Evolutionary conservation across 2,329 filamentous ascomycete species (phyloP).

Genomic region (Fusarium haematococcum): DNA sequence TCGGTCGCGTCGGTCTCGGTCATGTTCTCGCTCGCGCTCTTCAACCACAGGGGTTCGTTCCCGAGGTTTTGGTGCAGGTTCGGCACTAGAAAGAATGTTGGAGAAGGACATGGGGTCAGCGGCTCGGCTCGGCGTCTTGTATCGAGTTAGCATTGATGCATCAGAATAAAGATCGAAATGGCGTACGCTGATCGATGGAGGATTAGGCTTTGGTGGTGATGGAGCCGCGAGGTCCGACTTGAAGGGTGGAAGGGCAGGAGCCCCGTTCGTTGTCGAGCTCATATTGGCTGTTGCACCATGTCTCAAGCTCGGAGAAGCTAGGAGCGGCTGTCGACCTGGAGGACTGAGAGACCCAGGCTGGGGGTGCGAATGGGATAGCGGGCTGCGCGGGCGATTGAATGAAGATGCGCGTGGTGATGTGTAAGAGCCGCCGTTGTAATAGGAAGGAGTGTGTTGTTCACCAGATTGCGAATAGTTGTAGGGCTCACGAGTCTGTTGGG

Average conservation of each 20-base stretch:
- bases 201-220: slow-evolving; percentile 54
- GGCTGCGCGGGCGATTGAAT: slow-evolving; percentile 61
- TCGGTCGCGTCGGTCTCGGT: slow-evolving; percentile 29
- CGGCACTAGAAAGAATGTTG: slow-evolving; percentile 87
- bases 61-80: slow-evolving; percentile 70
- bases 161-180: slow-evolving; percentile 12
- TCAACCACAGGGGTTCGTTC: slow-evolving; percentile 56
- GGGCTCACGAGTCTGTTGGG: slow-evolving; percentile 60
- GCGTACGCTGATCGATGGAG: slow-evolving; percentile 54
- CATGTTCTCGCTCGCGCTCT: slow-evolving; percentile 39
- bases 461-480: slow-evolving; percentile 60
- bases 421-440: slow-evolving; percentile 63
- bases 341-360: slow-evolving; percentile 58
- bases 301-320: slow-evolving; percentile 62
- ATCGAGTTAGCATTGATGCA: slow-evolving; percentile 25
- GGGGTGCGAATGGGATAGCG: slow-evolving; percentile 62
- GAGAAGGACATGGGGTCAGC: slow-evolving; percentile 96
- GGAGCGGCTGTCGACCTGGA: slow-evolving; percentile 53
- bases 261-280: slow-evolving; percentile 56
- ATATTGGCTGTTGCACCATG: slow-evolving; percentile 56
- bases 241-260: slow-evolving; percentile 50
- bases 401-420: slow-evolving; percentile 59
- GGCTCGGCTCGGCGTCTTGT: slow-evolving; percentile 76
- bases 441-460: slow-evolving; percentile 58
- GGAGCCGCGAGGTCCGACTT: slow-evolving; percentile 56